Evolutionary conservation across 1,284 basidiomycete species (phyloP).

Genomic region (Microbotryum saponariae): DNA sequence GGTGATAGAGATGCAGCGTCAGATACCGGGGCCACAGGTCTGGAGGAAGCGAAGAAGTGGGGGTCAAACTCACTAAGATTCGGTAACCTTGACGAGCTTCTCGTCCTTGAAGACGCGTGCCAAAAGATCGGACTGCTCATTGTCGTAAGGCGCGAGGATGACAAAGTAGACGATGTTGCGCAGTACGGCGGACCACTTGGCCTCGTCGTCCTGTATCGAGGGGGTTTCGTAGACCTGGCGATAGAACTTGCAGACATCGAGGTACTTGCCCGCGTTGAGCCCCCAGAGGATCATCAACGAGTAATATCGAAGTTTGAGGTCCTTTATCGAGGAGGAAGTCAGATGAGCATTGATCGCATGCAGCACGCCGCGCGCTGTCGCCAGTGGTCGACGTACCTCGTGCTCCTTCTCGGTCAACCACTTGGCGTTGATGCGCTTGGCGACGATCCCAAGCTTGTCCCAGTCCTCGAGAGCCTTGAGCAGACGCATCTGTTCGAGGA

Average conservation of each 20-base stretch:
- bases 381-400: slow-evolving; percentile 54
- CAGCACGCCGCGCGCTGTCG: neutral
- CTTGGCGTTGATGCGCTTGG: slow-evolving; percentile 90
- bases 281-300: slow-evolving; percentile 93
- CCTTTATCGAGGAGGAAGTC: slow-evolving; percentile 48
- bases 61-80: slow-evolving; percentile 64
- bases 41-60: slow-evolving; percentile 7
- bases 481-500: slow-evolving; percentile 96
- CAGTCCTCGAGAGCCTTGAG: slow-evolving; percentile 68
- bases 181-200: slow-evolving; percentile 35
- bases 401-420: slow-evolving; percentile 84
- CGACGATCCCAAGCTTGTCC: slow-evolving; percentile 79
- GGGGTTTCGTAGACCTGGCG: slow-evolving; percentile 95
- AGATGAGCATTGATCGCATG: neutral
- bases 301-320: slow-evolving; percentile 92
- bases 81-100: slow-evolving; percentile 62
- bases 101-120: slow-evolving; percentile 67
- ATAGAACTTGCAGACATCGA: slow-evolving; percentile 92
- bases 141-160: slow-evolving; percentile 84
- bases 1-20: neutral
- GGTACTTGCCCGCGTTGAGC: slow-evolving; percentile 71
- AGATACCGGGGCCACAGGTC: neutral
- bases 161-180: slow-evolving; percentile 86
- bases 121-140: slow-evolving; percentile 96
- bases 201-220: slow-evolving; percentile 31